A percentile compares a stretch with the other conserved stretches of the same genome.
Evolutionary conservation across 2,329 filamentous ascomycete genomes (phyloP).

Genomic region (Talaromyces albobiverticillius): DNA sequence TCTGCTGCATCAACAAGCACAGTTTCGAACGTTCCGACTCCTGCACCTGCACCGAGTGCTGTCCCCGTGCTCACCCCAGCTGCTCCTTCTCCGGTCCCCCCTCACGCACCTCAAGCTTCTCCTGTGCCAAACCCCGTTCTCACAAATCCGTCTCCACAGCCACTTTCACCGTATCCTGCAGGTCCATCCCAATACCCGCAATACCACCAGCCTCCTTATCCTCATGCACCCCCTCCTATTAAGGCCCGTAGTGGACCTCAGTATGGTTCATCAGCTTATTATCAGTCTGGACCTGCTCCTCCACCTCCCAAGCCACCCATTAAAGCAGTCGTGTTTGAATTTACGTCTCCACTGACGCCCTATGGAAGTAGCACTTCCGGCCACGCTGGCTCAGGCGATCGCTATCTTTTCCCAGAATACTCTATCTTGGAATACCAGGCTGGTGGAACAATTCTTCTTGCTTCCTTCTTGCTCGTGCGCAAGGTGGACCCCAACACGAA

Average conservation of each 20-base stretch:
- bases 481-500: slow-evolving; percentile 39
- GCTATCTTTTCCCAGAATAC: slow-evolving; percentile 49
- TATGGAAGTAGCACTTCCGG: slow-evolving; percentile 40
- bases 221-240: slow-evolving; percentile 29
- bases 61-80: slow-evolving; percentile 9
- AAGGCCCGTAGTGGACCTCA: slow-evolving; percentile 33
- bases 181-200: slow-evolving; percentile 25
- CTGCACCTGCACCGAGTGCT: neutral
- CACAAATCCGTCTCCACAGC: slow-evolving; percentile 22
- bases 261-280: slow-evolving; percentile 34
- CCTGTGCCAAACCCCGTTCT: slow-evolving; percentile 24
- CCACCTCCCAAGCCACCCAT: slow-evolving; percentile 38
- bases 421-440: slow-evolving; percentile 48
- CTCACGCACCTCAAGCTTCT: slow-evolving; percentile 20
- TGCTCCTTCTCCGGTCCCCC: slow-evolving; percentile 14
- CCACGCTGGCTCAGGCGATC: slow-evolving; percentile 44
- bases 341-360: slow-evolving; percentile 40
- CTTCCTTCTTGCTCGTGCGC: slow-evolving; percentile 46
- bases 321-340: slow-evolving; percentile 49
- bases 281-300: slow-evolving; percentile 29
- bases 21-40: neutral
- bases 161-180: slow-evolving; percentile 22
- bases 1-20: neutral
- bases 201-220: slow-evolving; percentile 31
- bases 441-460: slow-evolving; percentile 44